Evolutionary conservation across 768 basidiomycete species (phyloP).

Genomic region (Kwoniella europaea): DNA sequence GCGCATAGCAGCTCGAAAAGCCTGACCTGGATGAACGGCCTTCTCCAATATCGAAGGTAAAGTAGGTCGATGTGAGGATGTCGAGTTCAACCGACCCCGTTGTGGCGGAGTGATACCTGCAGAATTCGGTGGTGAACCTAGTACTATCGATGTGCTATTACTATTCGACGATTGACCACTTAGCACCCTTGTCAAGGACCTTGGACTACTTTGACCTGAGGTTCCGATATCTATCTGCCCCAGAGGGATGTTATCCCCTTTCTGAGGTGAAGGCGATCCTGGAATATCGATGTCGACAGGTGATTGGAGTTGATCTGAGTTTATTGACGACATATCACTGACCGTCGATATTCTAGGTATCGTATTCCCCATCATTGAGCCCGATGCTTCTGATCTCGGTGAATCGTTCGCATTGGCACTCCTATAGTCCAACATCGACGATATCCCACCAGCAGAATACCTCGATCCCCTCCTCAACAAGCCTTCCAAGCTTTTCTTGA

Average conservation of each 20-base stretch:
- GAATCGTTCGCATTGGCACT: background rate
- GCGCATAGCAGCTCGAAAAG: slow-evolving; percentile 52
- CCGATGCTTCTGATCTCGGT: slow-evolving; percentile 14
- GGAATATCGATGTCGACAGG: slow-evolving; percentile 17
- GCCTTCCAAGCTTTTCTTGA: slow-evolving; percentile 43
- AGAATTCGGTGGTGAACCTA: slow-evolving; percentile 18
- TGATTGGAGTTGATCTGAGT: slow-evolving; percentile 15
- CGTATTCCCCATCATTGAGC: background rate
- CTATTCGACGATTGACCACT: slow-evolving; percentile 18
- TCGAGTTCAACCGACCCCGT: slow-evolving; percentile 26
- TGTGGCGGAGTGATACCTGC: slow-evolving; percentile 7
- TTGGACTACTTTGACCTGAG: background rate
- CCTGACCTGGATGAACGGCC: slow-evolving; percentile 57
- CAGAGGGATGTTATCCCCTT: slow-evolving; percentile 6
- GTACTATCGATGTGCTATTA: slow-evolving; percentile 15
- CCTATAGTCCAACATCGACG: slow-evolving; percentile 1
- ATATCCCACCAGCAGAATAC: slow-evolving; percentile 8
- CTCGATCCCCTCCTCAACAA: slow-evolving; percentile 27
- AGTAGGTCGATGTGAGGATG: slow-evolving; percentile 55
- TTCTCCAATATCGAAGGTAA: slow-evolving; percentile 61
- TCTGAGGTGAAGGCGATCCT: slow-evolving; percentile 17
- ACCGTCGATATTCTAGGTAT: slow-evolving; percentile 16
- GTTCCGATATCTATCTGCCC: background rate
- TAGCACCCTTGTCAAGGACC: background rate
- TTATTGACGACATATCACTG: slow-evolving; percentile 16